These are phyloP conservation scores for Zalaria obscura DNA, from an alignment of 2,329 filamentous ascomycete species.

Conservation along the genomic window DNA sequence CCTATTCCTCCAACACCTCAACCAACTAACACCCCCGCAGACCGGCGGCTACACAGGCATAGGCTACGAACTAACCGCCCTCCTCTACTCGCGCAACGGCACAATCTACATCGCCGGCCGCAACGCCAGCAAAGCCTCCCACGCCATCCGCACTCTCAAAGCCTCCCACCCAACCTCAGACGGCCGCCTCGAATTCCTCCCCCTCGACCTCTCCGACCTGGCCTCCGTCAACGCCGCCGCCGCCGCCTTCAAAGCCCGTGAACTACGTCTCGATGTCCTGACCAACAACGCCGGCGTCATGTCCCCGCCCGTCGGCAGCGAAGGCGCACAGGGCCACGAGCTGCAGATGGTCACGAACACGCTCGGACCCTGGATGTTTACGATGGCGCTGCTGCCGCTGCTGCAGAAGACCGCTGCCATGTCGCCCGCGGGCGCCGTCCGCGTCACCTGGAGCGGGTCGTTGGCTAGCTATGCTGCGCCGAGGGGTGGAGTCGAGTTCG, in stretches of 20 bases:
- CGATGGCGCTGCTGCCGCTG: constrained; percentile 15
- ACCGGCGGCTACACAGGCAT: constrained; percentile 33
- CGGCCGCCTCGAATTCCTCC: constrained; percentile 29
- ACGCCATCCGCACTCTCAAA: constrained; percentile 32
- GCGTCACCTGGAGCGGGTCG: constrained; percentile 17
- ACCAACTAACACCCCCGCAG: background rate
- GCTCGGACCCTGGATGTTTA: constrained; percentile 19
- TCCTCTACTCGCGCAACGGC: constrained; percentile 40
- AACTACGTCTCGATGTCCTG: constrained; percentile 25
- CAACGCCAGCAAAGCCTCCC: constrained; percentile 27
- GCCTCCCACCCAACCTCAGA: constrained; percentile 19
- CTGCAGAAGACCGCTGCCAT: constrained; percentile 11
- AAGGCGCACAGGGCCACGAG: constrained; percentile 18
- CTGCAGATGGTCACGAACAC: constrained; percentile 20
- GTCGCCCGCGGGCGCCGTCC: constrained; percentile 10
- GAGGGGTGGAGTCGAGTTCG: constrained; percentile 9
- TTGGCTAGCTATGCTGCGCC: constrained; percentile 11
- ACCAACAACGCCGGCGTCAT: constrained; percentile 25
- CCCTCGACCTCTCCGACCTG: constrained; percentile 29
- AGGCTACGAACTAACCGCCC: constrained; percentile 36
- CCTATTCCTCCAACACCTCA: background rate
- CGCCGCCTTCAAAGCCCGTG: constrained; percentile 19
- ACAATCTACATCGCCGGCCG: constrained; percentile 43
- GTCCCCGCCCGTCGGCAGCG: constrained; percentile 19
- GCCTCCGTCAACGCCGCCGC: constrained; percentile 18